These are phyloP conservation scores for Nannochloropsis oceanica DNA, from an alignment of 108 stramenopile genomes.

Conservation along the genomic window DNA sequence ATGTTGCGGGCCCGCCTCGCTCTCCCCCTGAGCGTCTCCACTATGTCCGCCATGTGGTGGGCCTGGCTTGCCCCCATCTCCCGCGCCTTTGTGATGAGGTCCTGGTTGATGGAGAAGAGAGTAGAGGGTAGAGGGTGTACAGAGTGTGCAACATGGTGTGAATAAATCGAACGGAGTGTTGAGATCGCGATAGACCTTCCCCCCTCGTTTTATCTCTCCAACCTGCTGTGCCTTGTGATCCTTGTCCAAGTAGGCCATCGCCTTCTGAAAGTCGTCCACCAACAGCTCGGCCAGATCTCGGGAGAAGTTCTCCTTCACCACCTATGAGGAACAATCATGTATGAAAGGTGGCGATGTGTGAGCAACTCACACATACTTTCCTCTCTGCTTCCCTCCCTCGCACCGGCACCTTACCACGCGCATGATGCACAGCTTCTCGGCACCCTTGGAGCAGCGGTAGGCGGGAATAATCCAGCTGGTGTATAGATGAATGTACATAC, in stretches of 20 bases:
- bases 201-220: not conserved
- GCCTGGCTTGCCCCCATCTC: not conserved
- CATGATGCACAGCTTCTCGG: conserved; percentile 18
- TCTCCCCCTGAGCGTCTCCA: not conserved
- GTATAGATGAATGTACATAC: not conserved
- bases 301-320: not conserved
- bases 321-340: not conserved
- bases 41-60: not conserved
- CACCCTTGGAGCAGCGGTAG: conserved; percentile 15
- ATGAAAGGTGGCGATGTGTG: too few relatives aligned
- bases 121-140: not conserved
- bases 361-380: not conserved
- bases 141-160: too few relatives aligned
- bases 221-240: not conserved
- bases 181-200: not conserved
- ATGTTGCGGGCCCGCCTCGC: not conserved
- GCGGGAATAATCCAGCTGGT: conserved; percentile 17
- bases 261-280: not conserved
- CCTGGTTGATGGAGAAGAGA: not conserved
- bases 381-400: not conserved
- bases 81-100: not conserved
- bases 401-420: not conserved
- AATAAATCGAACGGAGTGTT: too few relatives aligned
- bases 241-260: not conserved
- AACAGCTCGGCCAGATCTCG: not conserved